Conservation (phyloP, 2,329 filamentous ascomycete species). For the Paraphaeosphaeria sporulosa region DNA sequence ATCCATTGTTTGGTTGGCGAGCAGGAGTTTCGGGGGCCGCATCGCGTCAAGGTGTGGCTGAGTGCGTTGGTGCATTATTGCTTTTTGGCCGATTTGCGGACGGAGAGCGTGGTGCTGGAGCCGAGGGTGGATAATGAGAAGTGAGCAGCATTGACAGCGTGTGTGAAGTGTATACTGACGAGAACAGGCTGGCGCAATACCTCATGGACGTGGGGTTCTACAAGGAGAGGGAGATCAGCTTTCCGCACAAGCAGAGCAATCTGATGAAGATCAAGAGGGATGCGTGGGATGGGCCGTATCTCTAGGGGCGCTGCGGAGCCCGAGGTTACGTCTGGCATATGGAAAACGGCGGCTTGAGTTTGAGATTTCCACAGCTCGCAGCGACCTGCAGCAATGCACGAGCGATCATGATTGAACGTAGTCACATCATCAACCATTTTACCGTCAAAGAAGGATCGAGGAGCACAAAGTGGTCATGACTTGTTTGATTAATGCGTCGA, state of each 20-base stretch:
- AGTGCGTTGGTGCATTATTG: constrained; percentile 88
- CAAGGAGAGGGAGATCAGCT: constrained; percentile 83
- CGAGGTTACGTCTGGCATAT: not conserved
- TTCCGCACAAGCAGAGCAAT: constrained; percentile 93
- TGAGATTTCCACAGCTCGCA: not conserved
- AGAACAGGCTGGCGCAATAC: constrained; percentile 70
- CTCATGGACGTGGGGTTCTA: constrained; percentile 79
- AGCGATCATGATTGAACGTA: not conserved
- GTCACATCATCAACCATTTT: not conserved
- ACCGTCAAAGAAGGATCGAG: not conserved
- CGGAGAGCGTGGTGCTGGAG: constrained; percentile 83
- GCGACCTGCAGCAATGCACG: not conserved
- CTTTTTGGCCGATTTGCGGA: constrained; percentile 78
- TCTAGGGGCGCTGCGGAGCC: constrained; percentile 13
- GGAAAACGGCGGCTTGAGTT: not conserved
- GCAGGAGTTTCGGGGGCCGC: constrained; percentile 84
- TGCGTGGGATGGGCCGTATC: constrained; percentile 64
- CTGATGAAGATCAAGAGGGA: constrained; percentile 82
- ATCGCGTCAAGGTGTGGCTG: constrained; percentile 80
- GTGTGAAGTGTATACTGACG: constrained; percentile 17
- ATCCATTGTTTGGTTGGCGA: constrained; percentile 91
- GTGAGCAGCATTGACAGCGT: constrained; percentile 61
- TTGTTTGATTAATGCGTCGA: not conserved
- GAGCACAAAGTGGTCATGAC: not conserved
- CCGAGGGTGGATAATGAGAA: constrained; percentile 89